Base-by-base conservation (phyloP, 2,329 filamentous ascomycete species). In the Neonectria ditissima region DNA sequence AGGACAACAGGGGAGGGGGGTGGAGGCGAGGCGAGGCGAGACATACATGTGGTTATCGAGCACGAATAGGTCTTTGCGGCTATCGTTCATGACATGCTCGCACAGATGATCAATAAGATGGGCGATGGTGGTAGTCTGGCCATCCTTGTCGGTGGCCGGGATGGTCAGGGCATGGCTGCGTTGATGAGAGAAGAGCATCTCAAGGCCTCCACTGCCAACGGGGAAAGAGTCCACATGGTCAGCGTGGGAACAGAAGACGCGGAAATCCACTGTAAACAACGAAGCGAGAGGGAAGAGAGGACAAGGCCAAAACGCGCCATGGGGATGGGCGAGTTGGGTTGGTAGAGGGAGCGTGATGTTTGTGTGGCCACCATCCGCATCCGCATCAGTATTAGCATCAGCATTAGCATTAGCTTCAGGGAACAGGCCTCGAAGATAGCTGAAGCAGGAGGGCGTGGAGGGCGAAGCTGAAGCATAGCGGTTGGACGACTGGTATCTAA, bases 111-210 rank as follows among this genome's bases (percentile, higher is more conserved):
- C 80, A 69, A 98, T 91, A 59, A 99, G 86, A 76, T 86, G 92
- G 32, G 87, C 89, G 57, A 97, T 87, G 54, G 87, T 96, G 56
- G 89, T 82, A 10, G 87, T 84, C 60, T 82, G 81, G 52, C 89
- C 89, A 64, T 87, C 80, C 56, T 84, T 80, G 73, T 90, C 86
- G 59, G 76, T 84, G 30, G 86, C 80, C 20, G 95, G 93, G 44
- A 98, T 79, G 3, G 84, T 80, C 48, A 99, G 77, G 22, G 84
- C 81, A 77, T 95, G 92, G 71, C 89, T 91, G 59, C 91, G 88
- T 79, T 93, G 84, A 77, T 97, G 91, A 32, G 90, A 89, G 81
- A 99, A 99, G 69, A 99, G 90, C 82, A 97, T 91, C 81, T 99
- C 96, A 18, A 99, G 87, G 22, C 96, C 96, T 66, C 96, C 96